These are phyloP conservation scores for Colletotrichum shisoi DNA, from an alignment of 2,329 filamentous ascomycete species.

Conservation along the genomic window DNA sequence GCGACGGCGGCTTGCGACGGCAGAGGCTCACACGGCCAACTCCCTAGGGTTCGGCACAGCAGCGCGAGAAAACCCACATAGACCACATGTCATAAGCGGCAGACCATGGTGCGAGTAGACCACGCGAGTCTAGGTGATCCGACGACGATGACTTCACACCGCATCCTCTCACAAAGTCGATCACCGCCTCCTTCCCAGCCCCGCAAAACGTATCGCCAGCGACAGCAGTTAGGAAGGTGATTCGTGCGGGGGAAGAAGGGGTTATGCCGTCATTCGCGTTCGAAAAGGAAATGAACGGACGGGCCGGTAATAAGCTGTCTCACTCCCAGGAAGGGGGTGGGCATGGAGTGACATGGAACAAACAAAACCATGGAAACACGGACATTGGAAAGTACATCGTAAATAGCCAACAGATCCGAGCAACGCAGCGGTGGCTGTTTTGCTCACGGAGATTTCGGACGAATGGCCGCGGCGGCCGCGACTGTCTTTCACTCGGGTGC, in stretches of 20 bases:
- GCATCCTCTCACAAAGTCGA: neutral
- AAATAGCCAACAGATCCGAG: neutral
- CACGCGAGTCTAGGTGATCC: conserved; percentile 22
- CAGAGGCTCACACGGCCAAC: neutral
- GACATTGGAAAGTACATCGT: neutral
- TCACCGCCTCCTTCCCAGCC: neutral
- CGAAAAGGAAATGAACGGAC: neutral
- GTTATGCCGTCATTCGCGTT: neutral
- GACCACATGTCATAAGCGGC: conserved; percentile 10
- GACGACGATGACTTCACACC: conserved; percentile 24
- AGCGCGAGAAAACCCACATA: neutral
- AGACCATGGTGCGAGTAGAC: conserved; percentile 16
- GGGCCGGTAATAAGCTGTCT: neutral
- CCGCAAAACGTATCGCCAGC: too few species aligned
- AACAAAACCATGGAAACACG: neutral
- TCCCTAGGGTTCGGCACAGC: neutral
- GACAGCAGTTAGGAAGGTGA: neutral
- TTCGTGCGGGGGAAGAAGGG: too few species aligned
- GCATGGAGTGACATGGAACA: neutral
- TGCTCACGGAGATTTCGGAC: neutral
- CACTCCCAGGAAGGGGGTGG: neutral
- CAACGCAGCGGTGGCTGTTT: neutral
- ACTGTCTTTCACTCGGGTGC: neutral
- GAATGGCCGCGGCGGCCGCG: neutral
- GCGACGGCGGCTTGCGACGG: conserved; percentile 16